Percentiles rank a stretch among this genome's conserved stretches.
phyloP scores from a whole-genome alignment of 306 rosid species.

The Cicer bijugum region DNA sequence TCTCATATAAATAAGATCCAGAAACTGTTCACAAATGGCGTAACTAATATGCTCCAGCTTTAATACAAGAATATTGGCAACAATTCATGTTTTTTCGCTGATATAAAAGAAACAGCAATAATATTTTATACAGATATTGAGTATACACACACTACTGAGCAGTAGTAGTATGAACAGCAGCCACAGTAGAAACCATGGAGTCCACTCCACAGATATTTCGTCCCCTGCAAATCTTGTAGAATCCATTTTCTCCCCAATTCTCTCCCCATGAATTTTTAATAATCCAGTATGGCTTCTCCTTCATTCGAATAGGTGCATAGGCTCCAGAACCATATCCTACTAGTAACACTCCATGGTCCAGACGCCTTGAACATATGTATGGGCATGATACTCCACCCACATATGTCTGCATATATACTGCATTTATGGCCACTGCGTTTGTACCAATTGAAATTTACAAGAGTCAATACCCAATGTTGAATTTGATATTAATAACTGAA shows the following conservation, averaged over 20 bases:
- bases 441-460: conserved; percentile 24
- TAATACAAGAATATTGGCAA: not conserved
- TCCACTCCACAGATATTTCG: conserved; percentile 84
- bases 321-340: conserved; percentile 85
- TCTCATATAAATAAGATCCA: conserved; percentile 2
- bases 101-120: not conserved
- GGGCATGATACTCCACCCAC: conserved; percentile 95
- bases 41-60: not conserved
- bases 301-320: conserved; percentile 77
- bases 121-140: not conserved
- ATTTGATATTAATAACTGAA: not conserved
- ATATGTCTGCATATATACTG: conserved; percentile 95
- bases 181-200: conserved; percentile 54
- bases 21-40: not conserved
- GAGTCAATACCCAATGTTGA: not conserved
- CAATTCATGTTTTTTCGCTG: not conserved
- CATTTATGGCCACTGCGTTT: conserved; percentile 88
- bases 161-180: conserved; percentile 46
- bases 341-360: conserved; percentile 82
- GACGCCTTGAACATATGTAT: conserved; percentile 74
- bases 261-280: conserved; percentile 95
- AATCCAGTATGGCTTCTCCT: conserved; percentile 92
- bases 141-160: conserved; percentile 27
- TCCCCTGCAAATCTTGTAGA: conserved; percentile 84
- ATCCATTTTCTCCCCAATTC: conserved; percentile 94